Evolutionary conservation across 495 filamentous ascomycete genomes (phyloP).

Genomic region (Glutinoglossum americanum): DNA sequence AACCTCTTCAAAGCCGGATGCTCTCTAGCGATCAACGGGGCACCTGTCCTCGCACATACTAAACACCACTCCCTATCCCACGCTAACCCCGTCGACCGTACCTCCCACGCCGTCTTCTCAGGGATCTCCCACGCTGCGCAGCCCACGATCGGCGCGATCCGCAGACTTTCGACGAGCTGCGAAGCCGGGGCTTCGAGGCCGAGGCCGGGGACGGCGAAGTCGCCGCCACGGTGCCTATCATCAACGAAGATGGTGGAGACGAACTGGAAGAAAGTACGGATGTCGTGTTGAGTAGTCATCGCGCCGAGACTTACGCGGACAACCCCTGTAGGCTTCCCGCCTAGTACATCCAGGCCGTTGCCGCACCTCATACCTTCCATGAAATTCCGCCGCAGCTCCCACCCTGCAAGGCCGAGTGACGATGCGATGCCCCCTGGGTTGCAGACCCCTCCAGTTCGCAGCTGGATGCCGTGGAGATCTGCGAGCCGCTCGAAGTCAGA

Average conservation of each 20-base stretch:
- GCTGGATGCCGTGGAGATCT: constrained; percentile 38
- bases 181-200: background rate
- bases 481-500: constrained; percentile 40
- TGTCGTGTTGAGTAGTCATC: constrained; percentile 42
- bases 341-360: constrained; percentile 26
- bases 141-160: constrained; percentile 58
- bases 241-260: constrained; percentile 28
- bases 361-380: constrained; percentile 44
- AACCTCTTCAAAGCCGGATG: constrained; percentile 43
- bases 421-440: constrained; percentile 33
- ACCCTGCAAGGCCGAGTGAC: constrained; percentile 23
- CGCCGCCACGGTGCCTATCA: background rate
- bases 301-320: constrained; percentile 48
- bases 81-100: constrained; percentile 55
- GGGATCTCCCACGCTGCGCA: constrained; percentile 59
- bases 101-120: constrained; percentile 40
- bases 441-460: constrained; percentile 47
- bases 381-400: constrained; percentile 38
- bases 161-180: constrained; percentile 15
- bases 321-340: constrained; percentile 38
- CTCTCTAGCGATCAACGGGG: constrained; percentile 58
- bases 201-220: background rate
- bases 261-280: constrained; percentile 35
- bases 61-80: constrained; percentile 93
- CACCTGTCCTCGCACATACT: constrained; percentile 61